A percentile compares a stretch with the other conserved stretches of the same genome.
phyloP scores from a whole-genome alignment of 345 rosid genomes.

The Rhizophora mangle region DNA sequence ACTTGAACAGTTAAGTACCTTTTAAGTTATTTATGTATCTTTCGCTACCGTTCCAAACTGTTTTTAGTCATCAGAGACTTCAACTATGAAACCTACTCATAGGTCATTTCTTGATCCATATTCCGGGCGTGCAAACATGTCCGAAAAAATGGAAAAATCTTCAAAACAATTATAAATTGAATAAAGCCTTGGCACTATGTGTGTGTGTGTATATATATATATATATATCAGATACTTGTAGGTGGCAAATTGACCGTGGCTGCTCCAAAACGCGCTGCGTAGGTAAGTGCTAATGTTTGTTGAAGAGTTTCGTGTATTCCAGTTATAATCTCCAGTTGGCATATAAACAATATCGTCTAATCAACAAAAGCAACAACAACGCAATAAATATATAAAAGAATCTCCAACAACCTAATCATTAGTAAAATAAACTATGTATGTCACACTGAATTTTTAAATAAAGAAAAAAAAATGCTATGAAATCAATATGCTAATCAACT shows the following conservation, averaged over 20 bases:
- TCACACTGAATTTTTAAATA: constrained; percentile 2
- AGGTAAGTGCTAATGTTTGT: constrained; percentile 1
- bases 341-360: constrained; percentile 1
- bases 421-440: constrained; percentile 14
- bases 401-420: constrained; percentile 44
- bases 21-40: too few species aligned
- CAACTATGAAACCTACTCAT: too few species aligned
- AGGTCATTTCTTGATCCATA: too few species aligned
- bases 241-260: constrained; percentile 24
- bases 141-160: too few species aligned
- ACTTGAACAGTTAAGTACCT: too few species aligned
- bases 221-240: too few species aligned
- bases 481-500: background rate
- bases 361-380: constrained; percentile 4
- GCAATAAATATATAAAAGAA: constrained; percentile 16
- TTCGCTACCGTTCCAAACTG: too few species aligned
- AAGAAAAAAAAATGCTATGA: background rate
- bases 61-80: too few species aligned
- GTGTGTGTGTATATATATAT: too few species aligned
- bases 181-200: too few species aligned
- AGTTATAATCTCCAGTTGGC: constrained; percentile 10
- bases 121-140: too few species aligned
- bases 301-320: constrained; percentile 36
- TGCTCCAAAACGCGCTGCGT: constrained; percentile 34
- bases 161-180: too few species aligned